Evolutionary conservation across 1,139 yeast species (phyloP).

Genomic region (Pichia sp.): DNA sequence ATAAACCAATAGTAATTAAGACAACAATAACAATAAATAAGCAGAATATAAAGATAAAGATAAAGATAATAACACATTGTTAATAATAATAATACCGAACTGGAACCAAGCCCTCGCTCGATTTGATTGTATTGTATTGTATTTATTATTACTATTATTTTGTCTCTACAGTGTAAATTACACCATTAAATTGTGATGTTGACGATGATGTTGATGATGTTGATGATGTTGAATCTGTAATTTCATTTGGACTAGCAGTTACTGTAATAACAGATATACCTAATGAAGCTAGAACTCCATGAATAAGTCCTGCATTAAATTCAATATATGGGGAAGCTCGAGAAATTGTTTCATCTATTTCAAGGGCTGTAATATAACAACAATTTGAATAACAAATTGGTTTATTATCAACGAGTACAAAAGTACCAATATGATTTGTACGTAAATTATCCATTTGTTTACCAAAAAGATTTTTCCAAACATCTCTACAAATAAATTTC

Average conservation of each 20-base stretch:
- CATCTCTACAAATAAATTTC: constrained; percentile 89
- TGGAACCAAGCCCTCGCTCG: background rate
- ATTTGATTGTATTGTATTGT: background rate
- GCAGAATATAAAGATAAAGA: too few species aligned
- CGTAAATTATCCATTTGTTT: constrained; percentile 89
- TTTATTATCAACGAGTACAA: constrained; percentile 65
- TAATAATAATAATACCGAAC: background rate
- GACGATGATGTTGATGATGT: background rate
- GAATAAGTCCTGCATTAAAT: constrained; percentile 79
- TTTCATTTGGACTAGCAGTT: background rate
- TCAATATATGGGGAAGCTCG: constrained; percentile 56
- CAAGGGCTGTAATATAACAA: constrained; percentile 19
- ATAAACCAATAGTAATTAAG: too few species aligned
- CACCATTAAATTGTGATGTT: background rate
- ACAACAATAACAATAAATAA: too few species aligned
- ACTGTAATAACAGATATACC: constrained; percentile 32
- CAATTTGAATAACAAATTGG: constrained; percentile 3
- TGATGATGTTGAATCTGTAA: too few species aligned
- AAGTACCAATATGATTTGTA: constrained; percentile 85
- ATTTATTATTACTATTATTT: background rate
- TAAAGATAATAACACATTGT: background rate
- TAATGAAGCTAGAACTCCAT: constrained; percentile 69
- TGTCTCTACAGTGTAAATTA: constrained; percentile 4
- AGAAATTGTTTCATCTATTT: constrained; percentile 41
- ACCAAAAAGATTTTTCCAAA: constrained; percentile 73